Evolutionary conservation across 2,329 filamentous ascomycete species (phyloP).

Genomic region (Ilyonectria destructans): DNA sequence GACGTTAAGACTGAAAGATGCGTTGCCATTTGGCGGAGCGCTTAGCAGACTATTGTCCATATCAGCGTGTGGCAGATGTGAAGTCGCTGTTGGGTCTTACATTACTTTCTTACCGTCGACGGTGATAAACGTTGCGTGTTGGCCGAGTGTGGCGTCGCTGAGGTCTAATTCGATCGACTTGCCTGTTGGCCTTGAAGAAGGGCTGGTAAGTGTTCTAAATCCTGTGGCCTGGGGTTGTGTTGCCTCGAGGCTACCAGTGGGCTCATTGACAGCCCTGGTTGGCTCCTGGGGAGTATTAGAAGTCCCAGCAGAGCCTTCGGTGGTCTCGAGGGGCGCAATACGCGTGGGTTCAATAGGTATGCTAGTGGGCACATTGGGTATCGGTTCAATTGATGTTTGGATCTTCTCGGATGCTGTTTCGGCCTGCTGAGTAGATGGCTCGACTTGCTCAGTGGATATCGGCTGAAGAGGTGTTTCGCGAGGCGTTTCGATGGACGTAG

Average conservation of each 20-base stretch:
- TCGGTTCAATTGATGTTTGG: too few species aligned
- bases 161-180: slow-evolving; percentile 13
- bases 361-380: too few species aligned
- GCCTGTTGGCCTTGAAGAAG: slow-evolving; percentile 5
- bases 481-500: too few species aligned
- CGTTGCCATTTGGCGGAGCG: slow-evolving; percentile 22
- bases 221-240: neutral
- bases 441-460: too few species aligned
- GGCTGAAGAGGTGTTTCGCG: too few species aligned
- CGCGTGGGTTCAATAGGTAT: too few species aligned
- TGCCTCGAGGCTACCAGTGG: slow-evolving; percentile 1
- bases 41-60: slow-evolving; percentile 1
- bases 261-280: neutral
- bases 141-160: slow-evolving; percentile 13
- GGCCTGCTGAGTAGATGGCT: too few species aligned
- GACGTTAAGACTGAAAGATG: slow-evolving; percentile 25
- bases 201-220: neutral
- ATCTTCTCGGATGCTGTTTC: too few species aligned
- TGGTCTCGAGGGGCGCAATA: too few species aligned
- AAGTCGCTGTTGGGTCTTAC: slow-evolving; percentile 7
- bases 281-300: too few species aligned
- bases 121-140: slow-evolving; percentile 17
- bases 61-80: slow-evolving; percentile 7
- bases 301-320: too few species aligned
- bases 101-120: slow-evolving; percentile 26